phyloP scores from a whole-genome alignment of 2,329 filamentous ascomycete genomes.

The Xylariaceae sp. region DNA sequence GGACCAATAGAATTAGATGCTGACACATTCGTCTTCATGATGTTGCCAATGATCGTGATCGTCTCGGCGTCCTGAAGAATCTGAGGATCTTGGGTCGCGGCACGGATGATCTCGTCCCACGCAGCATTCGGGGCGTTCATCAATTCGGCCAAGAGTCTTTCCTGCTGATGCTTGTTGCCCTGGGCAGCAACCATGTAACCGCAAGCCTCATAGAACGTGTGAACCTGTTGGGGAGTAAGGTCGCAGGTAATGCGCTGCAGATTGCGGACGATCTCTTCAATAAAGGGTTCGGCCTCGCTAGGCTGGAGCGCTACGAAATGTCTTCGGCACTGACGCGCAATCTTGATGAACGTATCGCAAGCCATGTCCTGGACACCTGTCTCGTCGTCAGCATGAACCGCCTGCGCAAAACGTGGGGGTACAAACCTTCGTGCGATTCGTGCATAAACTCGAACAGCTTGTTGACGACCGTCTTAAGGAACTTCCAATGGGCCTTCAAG shows the following conservation, averaged over 20 bases:
- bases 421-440: conserved; percentile 88
- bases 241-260: conserved; percentile 95
- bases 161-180: conserved; percentile 89
- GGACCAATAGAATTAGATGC: conserved; percentile 93
- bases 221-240: conserved; percentile 91
- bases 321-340: conserved; percentile 93
- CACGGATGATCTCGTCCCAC: conserved; percentile 91
- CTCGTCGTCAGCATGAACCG: conserved; percentile 25
- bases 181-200: conserved; percentile 99
- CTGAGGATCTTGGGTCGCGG: conserved; percentile 76
- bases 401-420: not conserved
- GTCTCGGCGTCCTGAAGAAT: conserved; percentile 89
- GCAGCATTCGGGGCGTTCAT: conserved; percentile 92
- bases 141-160: conserved; percentile 81
- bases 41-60: conserved; percentile 98
- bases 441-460: conserved; percentile 99
- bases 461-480: conserved; percentile 98
- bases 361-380: conserved; percentile 97
- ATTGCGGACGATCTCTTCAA: conserved; percentile 95
- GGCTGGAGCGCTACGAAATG: conserved; percentile 96
- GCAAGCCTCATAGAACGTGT: conserved; percentile 98
- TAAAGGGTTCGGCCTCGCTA: conserved; percentile 91
- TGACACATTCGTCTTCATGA: conserved; percentile 99
- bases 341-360: conserved; percentile 99
- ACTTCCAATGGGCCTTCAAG: conserved; percentile 99